Evolutionary conservation across 257 asterid species (phyloP).

Genomic region (Knoxia roxburghii): DNA sequence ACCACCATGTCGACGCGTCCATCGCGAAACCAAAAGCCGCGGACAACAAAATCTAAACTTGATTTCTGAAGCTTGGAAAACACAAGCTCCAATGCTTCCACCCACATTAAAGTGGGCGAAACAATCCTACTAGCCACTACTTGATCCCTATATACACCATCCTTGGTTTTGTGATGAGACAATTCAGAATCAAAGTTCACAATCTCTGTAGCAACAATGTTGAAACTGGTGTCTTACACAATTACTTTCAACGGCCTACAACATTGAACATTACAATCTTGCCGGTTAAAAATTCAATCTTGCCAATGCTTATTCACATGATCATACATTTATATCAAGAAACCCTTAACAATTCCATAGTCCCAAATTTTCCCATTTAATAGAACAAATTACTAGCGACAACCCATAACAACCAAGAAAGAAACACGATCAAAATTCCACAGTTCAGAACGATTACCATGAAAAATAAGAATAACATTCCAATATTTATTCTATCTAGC

Average conservation of each 20-base stretch:
- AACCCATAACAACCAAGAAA: background rate
- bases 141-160: constrained; percentile 75
- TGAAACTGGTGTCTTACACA: constrained; percentile 64
- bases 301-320: constrained; percentile 17
- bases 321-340: background rate
- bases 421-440: background rate
- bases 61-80: constrained; percentile 61
- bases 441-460: background rate
- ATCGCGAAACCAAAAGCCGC: too few species aligned
- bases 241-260: constrained; percentile 90
- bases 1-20: too few species aligned
- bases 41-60: constrained; percentile 50
- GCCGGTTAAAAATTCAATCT: constrained; percentile 38
- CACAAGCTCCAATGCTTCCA: constrained; percentile 78
- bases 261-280: constrained; percentile 5
- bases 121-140: constrained; percentile 65
- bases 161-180: constrained; percentile 81
- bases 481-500: background rate
- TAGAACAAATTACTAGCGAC: too few species aligned
- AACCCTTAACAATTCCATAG: background rate
- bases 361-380: too few species aligned
- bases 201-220: constrained; percentile 56
- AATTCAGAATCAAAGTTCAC: constrained; percentile 77
- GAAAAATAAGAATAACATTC: background rate
- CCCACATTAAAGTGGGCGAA: constrained; percentile 95